Conservation (phyloP, 1,284 basidiomycete species). For the Lentinula novae-zelandiae region DNA sequence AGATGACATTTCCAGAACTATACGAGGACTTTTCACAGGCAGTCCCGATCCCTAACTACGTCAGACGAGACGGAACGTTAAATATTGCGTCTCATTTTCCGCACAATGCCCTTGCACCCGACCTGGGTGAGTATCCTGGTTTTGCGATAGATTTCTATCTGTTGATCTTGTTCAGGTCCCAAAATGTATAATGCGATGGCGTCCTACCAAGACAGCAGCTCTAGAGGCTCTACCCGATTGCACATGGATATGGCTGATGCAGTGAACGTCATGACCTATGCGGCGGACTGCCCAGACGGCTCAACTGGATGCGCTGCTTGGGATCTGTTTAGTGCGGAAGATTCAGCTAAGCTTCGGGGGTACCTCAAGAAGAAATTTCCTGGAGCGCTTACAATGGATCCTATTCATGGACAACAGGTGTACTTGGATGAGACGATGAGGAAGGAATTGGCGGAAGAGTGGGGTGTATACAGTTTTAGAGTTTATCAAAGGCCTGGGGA, state of each 20-base stretch:
- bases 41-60: conserved; percentile 86
- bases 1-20: conserved; percentile 78
- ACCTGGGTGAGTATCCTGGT: conserved; percentile 60
- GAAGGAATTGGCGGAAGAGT: conserved; percentile 62
- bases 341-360: conserved; percentile 72
- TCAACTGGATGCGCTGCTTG: conserved; percentile 82
- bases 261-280: conserved; percentile 87
- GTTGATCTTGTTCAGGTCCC: conserved; percentile 44
- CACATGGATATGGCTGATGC: conserved; percentile 98
- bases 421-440: conserved; percentile 77
- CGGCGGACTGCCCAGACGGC: conserved; percentile 59
- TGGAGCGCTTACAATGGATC: conserved; percentile 56
- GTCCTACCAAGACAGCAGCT: conserved; percentile 56
- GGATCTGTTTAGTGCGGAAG: conserved; percentile 86
- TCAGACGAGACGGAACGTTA: conserved; percentile 81
- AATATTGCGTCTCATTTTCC: conserved; percentile 92
- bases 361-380: conserved; percentile 58
- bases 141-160: not conserved
- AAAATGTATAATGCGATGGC: conserved; percentile 83
- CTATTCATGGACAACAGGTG: conserved; percentile 88
- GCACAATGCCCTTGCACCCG: conserved; percentile 76
- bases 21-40: conserved; percentile 82
- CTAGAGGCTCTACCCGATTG: conserved; percentile 80
- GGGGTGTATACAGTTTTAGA: conserved; percentile 75
- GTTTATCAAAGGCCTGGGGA: conserved; percentile 91